phyloP scores from a whole-genome alignment of 208 protist genomes.

The Leishmania arabica region DNA sequence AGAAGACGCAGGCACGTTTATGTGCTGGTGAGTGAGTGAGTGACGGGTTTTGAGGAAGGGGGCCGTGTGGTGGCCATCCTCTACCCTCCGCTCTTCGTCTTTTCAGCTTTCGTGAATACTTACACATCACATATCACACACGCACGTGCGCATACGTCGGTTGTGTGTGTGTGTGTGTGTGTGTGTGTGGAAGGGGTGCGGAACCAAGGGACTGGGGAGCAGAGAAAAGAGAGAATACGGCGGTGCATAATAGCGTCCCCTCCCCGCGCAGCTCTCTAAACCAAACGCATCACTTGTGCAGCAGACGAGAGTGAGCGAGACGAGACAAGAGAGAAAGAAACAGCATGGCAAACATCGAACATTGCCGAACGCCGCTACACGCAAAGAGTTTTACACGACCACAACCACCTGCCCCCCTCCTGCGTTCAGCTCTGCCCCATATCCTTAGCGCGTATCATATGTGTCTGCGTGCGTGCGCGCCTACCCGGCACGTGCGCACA shows the following conservation, averaged over 20 bases:
- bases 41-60: neutral
- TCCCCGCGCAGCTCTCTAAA: too few species aligned
- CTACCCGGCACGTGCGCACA: too few species aligned
- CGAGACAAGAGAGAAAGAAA: neutral
- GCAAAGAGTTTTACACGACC: neutral
- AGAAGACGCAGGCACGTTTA: neutral
- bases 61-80: neutral
- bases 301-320: neutral
- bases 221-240: too few species aligned
- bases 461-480: too few species aligned
- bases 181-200: neutral
- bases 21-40: neutral
- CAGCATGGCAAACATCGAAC: neutral
- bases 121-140: neutral
- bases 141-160: neutral
- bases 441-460: too few species aligned
- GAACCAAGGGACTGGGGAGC: too few species aligned
- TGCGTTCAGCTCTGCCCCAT: too few species aligned
- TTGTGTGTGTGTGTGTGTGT: too few species aligned
- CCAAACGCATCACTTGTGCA: neutral
- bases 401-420: too few species aligned
- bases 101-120: neutral
- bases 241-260: too few species aligned
- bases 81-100: neutral
- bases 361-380: neutral